phyloP scores from a whole-genome alignment of 2,329 filamentous ascomycete genomes.

The Hymenoscyphus salicellus region DNA sequence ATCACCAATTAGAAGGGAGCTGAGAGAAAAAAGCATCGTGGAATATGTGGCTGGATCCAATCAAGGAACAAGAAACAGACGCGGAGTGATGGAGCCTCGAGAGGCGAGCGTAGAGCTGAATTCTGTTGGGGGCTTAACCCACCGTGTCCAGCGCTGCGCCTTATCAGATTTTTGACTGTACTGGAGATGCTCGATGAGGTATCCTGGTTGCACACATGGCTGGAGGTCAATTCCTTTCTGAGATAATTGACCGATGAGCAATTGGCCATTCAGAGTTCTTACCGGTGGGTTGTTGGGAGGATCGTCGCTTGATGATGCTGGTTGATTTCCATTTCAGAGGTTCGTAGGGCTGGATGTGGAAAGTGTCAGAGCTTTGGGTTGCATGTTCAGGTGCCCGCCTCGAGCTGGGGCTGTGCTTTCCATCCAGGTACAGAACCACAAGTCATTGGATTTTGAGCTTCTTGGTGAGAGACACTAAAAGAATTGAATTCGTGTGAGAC shows the following conservation, averaged over 20 bases:
- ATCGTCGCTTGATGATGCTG: neutral
- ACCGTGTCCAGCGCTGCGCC: neutral
- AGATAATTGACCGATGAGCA: neutral
- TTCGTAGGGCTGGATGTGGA: constrained; percentile 3
- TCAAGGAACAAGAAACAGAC: neutral
- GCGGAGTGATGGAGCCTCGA: neutral
- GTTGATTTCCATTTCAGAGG: neutral
- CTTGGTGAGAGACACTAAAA: neutral
- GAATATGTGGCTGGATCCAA: neutral
- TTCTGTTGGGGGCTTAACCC: neutral
- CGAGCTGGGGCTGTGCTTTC: neutral
- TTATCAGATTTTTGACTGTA: neutral
- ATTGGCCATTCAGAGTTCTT: neutral
- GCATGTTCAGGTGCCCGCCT: neutral
- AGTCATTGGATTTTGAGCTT: neutral
- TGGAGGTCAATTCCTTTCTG: neutral
- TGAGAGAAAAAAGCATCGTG: neutral
- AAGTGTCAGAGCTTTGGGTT: neutral
- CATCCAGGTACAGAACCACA: neutral
- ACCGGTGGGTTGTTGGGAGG: neutral
- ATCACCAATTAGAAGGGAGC: neutral
- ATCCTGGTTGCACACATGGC: neutral
- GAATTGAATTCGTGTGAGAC: neutral
- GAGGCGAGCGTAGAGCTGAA: neutral
- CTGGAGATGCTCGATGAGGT: neutral